Evolutionary conservation across 768 basidiomycete genomes (phyloP).

Genomic region (Punctularia strigosozonata): DNA sequence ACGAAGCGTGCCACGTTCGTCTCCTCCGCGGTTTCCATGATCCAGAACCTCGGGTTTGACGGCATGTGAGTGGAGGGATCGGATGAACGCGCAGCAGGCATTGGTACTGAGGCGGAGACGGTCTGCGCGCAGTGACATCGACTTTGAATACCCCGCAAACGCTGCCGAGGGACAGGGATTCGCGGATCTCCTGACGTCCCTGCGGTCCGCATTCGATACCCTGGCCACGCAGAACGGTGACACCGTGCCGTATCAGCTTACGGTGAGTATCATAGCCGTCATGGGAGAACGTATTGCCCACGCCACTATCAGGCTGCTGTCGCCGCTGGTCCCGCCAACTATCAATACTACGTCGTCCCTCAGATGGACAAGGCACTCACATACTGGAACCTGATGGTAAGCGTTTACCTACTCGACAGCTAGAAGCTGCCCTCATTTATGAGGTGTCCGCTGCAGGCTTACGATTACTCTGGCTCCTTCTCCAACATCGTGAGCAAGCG

Average conservation of each 20-base stretch:
- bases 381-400: slow-evolving; percentile 79
- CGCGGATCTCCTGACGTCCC: slow-evolving; percentile 47
- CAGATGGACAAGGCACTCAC: slow-evolving; percentile 56
- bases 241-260: slow-evolving; percentile 43
- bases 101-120: neutral
- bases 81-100: neutral
- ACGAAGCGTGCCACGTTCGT: slow-evolving; percentile 46
- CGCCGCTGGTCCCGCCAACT: slow-evolving; percentile 48
- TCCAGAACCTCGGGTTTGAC: slow-evolving; percentile 73
- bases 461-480: slow-evolving; percentile 77
- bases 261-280: slow-evolving; percentile 17
- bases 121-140: slow-evolving; percentile 40
- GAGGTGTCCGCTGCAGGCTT: slow-evolving; percentile 30
- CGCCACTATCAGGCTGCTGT: slow-evolving; percentile 33
- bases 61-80: slow-evolving; percentile 41
- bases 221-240: slow-evolving; percentile 53
- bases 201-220: slow-evolving; percentile 51
- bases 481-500: slow-evolving; percentile 32
- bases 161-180: slow-evolving; percentile 53
- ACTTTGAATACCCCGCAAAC: slow-evolving; percentile 67
- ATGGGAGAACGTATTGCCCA: neutral
- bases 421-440: neutral
- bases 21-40: slow-evolving; percentile 42
- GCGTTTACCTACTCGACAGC: too few species aligned
- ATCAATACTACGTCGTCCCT: slow-evolving; percentile 42